Base-by-base conservation (phyloP, 441 rosid species). In the Bocquillonia castaneifolia region DNA sequence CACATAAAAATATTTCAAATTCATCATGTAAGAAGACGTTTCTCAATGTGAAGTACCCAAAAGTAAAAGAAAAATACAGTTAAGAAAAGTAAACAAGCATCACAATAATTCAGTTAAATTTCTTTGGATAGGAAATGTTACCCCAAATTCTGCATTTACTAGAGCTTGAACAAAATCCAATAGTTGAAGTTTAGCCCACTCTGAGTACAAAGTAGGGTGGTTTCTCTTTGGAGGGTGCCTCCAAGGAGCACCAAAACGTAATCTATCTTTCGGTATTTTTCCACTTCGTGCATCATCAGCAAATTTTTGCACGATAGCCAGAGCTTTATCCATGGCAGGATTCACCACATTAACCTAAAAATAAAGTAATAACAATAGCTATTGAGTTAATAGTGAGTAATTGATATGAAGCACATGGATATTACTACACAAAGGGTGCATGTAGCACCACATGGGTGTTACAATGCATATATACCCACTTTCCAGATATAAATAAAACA, bases 151-250 rank as follows among this genome's bases (percentile, higher is more conserved):
- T 42, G 93, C 64, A 59, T 79, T 85, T 58, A 75, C 85, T 44
- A 92, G 83, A 74, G 87, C 83, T 74, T 89, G 95, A 71, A 95
- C 79, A 70, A 88, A 95, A 82, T 92, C 99, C 88, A 92, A 76
- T 51, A 95, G 84, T 75, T 95, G 99, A 81, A 95, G 85, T 82
- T 89, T 90, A 50, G 98, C 96, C 99, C 99, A 90, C 34, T 76
- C 83, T 42, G 72, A 71, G 69, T 66, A 55, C 44, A 59, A 3
- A 62, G 72, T 64, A 45, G 86, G 79, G 72, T 83, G 78, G 37
- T 86, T 77, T 10, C 71, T 73, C 63, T 31, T 72, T 10, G 98
- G 92, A 78, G 95, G 89, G 88, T 94, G 95, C 72, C 98, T 88
- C 98, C 98, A 94, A 65, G 99, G 78, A 77, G 92, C 85, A 76